Conservation (phyloP, 306 rosid genomes). For the Hippophae tibetana region DNA sequence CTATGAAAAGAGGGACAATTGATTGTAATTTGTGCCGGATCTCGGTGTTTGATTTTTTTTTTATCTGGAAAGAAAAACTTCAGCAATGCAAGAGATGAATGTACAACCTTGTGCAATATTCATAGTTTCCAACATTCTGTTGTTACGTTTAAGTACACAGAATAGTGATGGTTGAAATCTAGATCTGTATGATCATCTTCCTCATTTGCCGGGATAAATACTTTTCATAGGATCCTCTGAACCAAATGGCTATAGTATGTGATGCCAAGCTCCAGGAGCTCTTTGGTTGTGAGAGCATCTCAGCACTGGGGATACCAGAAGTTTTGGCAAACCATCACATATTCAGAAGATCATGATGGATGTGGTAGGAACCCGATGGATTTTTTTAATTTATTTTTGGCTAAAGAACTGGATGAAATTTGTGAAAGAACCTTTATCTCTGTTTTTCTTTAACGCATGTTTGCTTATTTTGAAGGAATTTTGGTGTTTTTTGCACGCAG, state of each 20-base stretch:
- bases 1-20: too few species aligned
- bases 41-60: too few species aligned
- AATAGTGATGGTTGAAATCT: too few species aligned
- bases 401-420: neutral
- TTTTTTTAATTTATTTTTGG: too few species aligned
- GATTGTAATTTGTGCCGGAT: too few species aligned
- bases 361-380: conserved; percentile 32
- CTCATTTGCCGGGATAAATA: conserved; percentile 6
- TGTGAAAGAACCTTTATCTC: neutral
- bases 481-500: conserved; percentile 32
- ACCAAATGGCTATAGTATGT: conserved; percentile 57
- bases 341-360: conserved; percentile 53
- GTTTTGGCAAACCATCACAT: conserved; percentile 64
- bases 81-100: too few species aligned
- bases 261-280: conserved; percentile 72
- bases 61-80: too few species aligned
- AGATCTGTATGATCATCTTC: conserved; percentile 4
- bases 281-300: conserved; percentile 71
- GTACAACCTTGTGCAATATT: too few species aligned
- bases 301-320: conserved; percentile 67
- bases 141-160: too few species aligned
- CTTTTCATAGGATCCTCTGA: conserved; percentile 57
- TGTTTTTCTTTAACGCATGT: neutral
- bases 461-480: conserved; percentile 10
- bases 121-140: too few species aligned